Evolutionary conservation across 805 yeast genomes (phyloP).

Genomic region (Metschnikowia proteae): DNA sequence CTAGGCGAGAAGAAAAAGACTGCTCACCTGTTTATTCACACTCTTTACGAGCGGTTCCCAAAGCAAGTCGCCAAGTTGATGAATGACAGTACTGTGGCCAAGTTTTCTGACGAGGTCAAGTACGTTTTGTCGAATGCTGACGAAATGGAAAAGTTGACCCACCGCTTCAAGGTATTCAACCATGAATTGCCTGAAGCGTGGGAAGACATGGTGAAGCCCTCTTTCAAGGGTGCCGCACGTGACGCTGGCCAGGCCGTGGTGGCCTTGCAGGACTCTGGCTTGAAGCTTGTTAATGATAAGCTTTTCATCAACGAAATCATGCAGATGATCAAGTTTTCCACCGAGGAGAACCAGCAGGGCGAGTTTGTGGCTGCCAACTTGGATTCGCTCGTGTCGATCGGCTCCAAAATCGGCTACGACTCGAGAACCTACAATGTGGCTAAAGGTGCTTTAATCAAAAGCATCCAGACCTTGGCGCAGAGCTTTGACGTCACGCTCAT

Average conservation of each 20-base stretch:
- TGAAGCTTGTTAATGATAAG: constrained; percentile 41
- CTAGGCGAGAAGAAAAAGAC: constrained; percentile 7
- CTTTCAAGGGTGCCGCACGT: constrained; percentile 5
- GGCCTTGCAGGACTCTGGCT: constrained; percentile 22
- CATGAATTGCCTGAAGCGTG: constrained; percentile 35
- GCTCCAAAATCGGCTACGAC: constrained; percentile 39
- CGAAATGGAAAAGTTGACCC: constrained; percentile 11
- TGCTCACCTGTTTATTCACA: constrained; percentile 11
- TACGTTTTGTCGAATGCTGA: constrained; percentile 14
- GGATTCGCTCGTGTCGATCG: constrained; percentile 41
- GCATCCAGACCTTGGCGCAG: constrained; percentile 15
- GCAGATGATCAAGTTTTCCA: constrained; percentile 42
- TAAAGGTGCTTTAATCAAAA: constrained; percentile 27
- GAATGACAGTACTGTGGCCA: constrained; percentile 9
- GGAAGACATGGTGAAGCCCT: constrained; percentile 23
- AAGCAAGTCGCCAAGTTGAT: constrained; percentile 15
- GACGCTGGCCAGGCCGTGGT: constrained; percentile 12
- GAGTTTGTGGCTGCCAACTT: constrained; percentile 37
- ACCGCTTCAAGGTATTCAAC: constrained; percentile 25
- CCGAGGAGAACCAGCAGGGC: constrained; percentile 17
- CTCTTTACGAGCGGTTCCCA: constrained; percentile 20
- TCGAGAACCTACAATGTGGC: constrained; percentile 42
- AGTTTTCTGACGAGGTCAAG: constrained; percentile 27
- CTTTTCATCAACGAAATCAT: constrained; percentile 47
- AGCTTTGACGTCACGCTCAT: constrained; percentile 22